A percentile compares a stretch with the other conserved stretches of the same genome.
Evolutionary conservation across 441 rosid genomes (phyloP).

Genomic region (Adansonia rubrostipa): DNA sequence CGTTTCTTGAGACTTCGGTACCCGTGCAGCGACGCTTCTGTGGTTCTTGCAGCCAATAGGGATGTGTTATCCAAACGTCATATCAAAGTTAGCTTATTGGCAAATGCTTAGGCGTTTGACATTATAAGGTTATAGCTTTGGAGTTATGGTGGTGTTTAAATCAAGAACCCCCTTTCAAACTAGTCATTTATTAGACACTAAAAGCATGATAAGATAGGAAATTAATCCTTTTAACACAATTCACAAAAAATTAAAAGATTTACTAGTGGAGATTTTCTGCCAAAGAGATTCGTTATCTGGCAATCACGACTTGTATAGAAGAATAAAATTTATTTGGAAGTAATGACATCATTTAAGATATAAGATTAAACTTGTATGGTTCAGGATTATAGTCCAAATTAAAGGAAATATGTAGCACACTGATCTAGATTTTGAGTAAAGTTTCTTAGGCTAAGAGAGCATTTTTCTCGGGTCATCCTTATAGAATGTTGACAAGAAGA

Average conservation of each 20-base stretch:
- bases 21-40: not conserved
- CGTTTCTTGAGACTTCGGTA: no score
- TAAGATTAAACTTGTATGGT: not conserved
- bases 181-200: not conserved
- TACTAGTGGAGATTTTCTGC: not conserved
- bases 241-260: not conserved
- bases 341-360: constrained; percentile 1
- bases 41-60: not conserved
- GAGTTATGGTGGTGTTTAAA: not conserved
- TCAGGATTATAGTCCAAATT: not conserved
- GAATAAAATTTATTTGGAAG: not conserved
- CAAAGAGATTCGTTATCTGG: constrained; percentile 16
- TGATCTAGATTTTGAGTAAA: not conserved
- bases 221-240: not conserved
- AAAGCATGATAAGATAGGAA: constrained; percentile 9
- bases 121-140: not conserved
- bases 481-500: constrained; percentile 18
- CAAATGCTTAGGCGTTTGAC: not conserved
- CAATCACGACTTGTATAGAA: not conserved
- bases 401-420: not conserved
- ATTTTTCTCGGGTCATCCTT: not conserved
- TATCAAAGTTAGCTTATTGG: not conserved
- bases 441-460: not conserved
- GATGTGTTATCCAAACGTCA: not conserved
- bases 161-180: constrained; percentile 11